Conservation (phyloP, 164 flowering plant genomes). For the Protea cynaroides region DNA sequence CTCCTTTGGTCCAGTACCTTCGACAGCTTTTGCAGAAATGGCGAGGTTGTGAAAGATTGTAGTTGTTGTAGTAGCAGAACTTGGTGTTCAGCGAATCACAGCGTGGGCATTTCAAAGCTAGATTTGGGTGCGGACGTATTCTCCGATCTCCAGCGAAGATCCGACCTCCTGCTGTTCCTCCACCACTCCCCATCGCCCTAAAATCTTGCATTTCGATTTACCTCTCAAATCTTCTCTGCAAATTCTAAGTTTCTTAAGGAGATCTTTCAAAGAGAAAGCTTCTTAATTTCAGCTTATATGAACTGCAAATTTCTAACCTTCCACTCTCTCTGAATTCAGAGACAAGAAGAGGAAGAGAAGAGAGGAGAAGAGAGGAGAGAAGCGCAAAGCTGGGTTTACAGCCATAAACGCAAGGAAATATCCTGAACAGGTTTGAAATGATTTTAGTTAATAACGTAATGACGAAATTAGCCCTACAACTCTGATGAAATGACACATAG, state of each 20-base stretch:
- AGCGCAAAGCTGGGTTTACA: background rate
- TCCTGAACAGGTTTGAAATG: background rate
- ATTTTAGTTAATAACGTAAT: too few relatives aligned
- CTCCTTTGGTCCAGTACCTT: constrained; percentile 89
- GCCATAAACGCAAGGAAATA: background rate
- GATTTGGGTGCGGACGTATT: constrained; percentile 19
- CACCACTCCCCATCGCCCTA: constrained; percentile 6
- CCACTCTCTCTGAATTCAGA: background rate
- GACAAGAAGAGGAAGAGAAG: too few relatives aligned
- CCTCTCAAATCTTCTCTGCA: too few relatives aligned
- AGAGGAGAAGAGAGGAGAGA: too few relatives aligned
- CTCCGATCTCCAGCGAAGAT: constrained; percentile 19
- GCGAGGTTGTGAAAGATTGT: constrained; percentile 84
- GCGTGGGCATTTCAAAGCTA: constrained; percentile 64
- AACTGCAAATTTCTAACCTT: too few relatives aligned
- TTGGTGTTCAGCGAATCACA: constrained; percentile 77
- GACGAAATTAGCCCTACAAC: background rate
- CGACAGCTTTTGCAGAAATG: constrained; percentile 81
- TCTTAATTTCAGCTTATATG: background rate
- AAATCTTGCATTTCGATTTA: constrained; percentile 22
- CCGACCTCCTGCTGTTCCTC: constrained; percentile 6
- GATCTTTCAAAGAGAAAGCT: background rate
- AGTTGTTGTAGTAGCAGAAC: constrained; percentile 87
- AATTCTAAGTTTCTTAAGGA: background rate
- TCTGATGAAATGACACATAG: background rate